A percentile compares a stretch with the other conserved stretches of the same genome.
phyloP scores from a whole-genome alignment of 1,284 basidiomycete genomes.

The Papiliotrema laurentii region DNA sequence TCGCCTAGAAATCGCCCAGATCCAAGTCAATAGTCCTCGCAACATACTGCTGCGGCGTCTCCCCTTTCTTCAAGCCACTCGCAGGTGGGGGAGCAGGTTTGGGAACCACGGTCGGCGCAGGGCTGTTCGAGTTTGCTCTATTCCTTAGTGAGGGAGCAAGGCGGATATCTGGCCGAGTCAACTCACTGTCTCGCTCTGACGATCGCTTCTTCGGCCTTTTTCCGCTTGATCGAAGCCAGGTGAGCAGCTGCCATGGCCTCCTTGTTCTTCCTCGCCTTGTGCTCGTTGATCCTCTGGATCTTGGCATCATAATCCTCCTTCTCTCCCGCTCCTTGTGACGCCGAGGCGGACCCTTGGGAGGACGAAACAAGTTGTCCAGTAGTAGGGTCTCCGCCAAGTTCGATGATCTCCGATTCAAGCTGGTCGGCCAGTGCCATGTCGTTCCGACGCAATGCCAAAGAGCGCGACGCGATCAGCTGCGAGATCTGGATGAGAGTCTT shows the following conservation, averaged over 20 bases:
- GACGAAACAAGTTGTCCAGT: constrained; percentile 22
- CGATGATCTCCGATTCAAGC: constrained; percentile 62
- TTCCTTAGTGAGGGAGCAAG: background rate
- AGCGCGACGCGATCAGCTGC: constrained; percentile 55
- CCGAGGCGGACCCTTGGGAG: too few relatives aligned
- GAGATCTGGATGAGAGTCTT: constrained; percentile 53
- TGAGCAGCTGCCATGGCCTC: constrained; percentile 75
- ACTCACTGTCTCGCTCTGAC: constrained; percentile 32
- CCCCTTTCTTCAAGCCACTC: constrained; percentile 35
- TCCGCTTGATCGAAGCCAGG: constrained; percentile 61
- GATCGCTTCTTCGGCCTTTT: constrained; percentile 52
- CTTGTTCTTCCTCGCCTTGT: constrained; percentile 74
- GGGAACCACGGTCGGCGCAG: constrained; percentile 6
- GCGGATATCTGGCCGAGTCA: background rate
- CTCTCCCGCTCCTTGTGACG: constrained; percentile 18
- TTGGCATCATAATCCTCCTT: constrained; percentile 53
- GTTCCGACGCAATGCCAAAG: constrained; percentile 64
- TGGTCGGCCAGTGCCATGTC: constrained; percentile 59
- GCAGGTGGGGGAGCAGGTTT: constrained; percentile 8
- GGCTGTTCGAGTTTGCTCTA: constrained; percentile 4
- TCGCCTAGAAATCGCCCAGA: constrained; percentile 50
- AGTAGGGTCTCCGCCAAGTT: constrained; percentile 49
- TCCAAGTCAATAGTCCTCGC: constrained; percentile 48
- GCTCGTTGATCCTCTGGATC: constrained; percentile 76
- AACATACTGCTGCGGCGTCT: constrained; percentile 44